Evolutionary conservation across 2,329 filamentous ascomycete genomes (phyloP).

Genomic region (Trichophyton schoenleinii): DNA sequence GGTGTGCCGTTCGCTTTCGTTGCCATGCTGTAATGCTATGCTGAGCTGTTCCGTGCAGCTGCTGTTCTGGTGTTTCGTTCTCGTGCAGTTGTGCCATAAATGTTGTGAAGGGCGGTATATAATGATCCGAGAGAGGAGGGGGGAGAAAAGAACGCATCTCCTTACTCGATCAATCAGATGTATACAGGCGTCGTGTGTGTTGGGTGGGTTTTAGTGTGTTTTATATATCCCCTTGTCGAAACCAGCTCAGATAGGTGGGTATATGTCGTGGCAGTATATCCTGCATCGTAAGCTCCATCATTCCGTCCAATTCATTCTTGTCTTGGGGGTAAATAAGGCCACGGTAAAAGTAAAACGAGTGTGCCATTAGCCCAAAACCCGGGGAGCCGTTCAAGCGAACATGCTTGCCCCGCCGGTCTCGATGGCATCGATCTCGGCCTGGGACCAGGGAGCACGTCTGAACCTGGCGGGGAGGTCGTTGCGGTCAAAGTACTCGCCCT

Average conservation of each 20-base stretch:
- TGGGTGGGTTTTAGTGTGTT: background rate
- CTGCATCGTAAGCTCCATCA: background rate
- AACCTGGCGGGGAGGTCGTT: conserved; percentile 78
- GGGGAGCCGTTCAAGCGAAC: conserved; percentile 32
- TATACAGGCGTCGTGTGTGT: background rate
- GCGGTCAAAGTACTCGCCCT: conserved; percentile 76
- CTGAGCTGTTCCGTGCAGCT: background rate
- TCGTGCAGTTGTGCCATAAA: background rate
- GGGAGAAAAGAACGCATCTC: background rate
- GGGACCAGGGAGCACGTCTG: conserved; percentile 57
- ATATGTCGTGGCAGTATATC: background rate
- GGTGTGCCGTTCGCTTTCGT: background rate
- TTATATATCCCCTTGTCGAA: background rate
- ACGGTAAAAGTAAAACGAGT: background rate
- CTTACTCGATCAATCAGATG: background rate
- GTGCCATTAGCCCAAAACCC: background rate
- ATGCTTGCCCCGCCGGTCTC: conserved; percentile 79
- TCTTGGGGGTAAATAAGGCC: background rate
- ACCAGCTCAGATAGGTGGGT: background rate
- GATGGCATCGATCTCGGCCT: conserved; percentile 86
- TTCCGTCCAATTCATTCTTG: background rate
- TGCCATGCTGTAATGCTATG: background rate
- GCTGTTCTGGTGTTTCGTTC: background rate
- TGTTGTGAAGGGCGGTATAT: background rate
- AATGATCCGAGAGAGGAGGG: background rate